Conservation (phyloP, 257 asterid genomes). For the Solanum appendiculatum region DNA sequence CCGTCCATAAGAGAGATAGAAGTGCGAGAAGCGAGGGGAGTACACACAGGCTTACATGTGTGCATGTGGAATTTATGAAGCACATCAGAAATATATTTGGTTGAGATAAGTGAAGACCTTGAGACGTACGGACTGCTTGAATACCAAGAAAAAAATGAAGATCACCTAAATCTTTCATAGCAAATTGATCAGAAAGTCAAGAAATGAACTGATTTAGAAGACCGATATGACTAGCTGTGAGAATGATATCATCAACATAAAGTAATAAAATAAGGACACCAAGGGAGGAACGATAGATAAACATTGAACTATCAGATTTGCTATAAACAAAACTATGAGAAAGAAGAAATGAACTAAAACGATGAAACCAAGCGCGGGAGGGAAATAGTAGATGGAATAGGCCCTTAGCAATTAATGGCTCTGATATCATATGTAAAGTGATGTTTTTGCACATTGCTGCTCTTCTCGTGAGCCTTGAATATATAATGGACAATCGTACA, state of each 20-base stretch:
- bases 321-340: not conserved
- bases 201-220: too few species aligned
- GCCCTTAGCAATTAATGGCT: too few species aligned
- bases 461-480: too few species aligned
- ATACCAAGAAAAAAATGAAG: not conserved
- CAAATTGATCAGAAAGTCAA: too few species aligned
- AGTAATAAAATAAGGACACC: not conserved
- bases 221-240: not conserved
- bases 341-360: not conserved
- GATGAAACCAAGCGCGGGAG: not conserved
- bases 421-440: too few species aligned
- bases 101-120: not conserved
- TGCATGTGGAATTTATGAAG: not conserved
- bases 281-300: not conserved
- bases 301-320: not conserved
- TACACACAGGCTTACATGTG: too few species aligned
- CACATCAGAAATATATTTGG: not conserved
- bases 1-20: not conserved
- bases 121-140: not conserved
- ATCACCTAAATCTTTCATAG: too few species aligned
- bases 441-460: too few species aligned
- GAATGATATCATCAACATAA: not conserved
- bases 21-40: not conserved
- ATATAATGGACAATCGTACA: too few species aligned
- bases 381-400: too few species aligned